Evolutionary conservation across 2,329 filamentous ascomycete genomes (phyloP), one percentile per base, ranked within the genome.

Genomic region (Fusarium keratoplasticum): DNA sequence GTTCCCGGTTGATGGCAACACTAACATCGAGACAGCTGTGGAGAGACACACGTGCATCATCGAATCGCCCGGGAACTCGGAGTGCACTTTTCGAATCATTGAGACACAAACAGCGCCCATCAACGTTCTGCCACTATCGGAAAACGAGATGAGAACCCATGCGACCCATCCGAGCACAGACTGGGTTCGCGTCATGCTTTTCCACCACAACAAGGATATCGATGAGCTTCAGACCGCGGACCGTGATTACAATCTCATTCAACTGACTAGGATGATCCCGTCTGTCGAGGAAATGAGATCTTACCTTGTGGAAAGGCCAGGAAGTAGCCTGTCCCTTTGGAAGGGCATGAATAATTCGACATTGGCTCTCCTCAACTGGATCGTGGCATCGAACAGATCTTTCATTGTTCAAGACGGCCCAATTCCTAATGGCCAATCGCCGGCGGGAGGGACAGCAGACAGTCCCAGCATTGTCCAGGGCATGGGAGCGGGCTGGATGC

Each of bases 381-480:
- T 98, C 70, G 90, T 98, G 67, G 94, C 95, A 0, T 97, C 95
- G 0, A 98, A 98, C 77, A 88, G 94, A 54, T 96, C 95, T 1
- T 95, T 92, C 76, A 96, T 98, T 69, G 87, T 96, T 54, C 91
- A 96, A 75, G 91, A 96, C 18, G 90, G 92, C 11, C 63, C 72
- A 50, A 82, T 83, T 10, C 78, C 69, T 16, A 61, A 70, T 5
- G 3, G 8, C 20, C 44, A 20, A 52, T 57, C 61, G 13, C 8
- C 44, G 35, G 54, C 14, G 8, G 44, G 22, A 58, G 62, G 44
- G 31, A 57, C 70, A 66, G 78, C 83, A 85, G 22, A 25, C 38
- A 86, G 91, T 70, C 57, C 68, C 11, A 74, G 74, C 22, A 87
- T 86, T 13, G 87, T 96, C 4, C 84, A 84, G 27, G 92, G 92